phyloP scores from a whole-genome alignment of 2,329 filamentous ascomycete species.

The Talaromyces sp. region DNA sequence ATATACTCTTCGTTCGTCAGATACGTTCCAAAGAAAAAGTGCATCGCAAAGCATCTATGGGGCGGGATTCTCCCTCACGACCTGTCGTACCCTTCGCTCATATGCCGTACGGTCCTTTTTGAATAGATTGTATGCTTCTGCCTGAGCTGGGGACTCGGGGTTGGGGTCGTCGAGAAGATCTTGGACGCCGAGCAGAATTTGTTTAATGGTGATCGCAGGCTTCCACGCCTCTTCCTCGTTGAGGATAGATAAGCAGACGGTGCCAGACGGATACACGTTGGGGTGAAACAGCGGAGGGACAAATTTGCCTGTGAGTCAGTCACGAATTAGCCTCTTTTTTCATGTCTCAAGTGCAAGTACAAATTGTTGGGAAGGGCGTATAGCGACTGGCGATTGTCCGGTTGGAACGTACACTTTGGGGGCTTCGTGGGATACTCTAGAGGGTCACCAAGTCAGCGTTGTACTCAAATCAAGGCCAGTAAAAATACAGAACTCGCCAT shows the following conservation, averaged over 20 bases:
- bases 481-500: neutral
- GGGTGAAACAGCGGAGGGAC: constrained; percentile 93
- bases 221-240: constrained; percentile 99
- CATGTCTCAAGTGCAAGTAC: neutral
- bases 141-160: constrained; percentile 91
- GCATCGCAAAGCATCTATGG: constrained; percentile 41
- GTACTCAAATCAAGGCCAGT: neutral
- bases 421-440: constrained; percentile 97
- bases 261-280: constrained; percentile 97
- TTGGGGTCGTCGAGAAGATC: constrained; percentile 95
- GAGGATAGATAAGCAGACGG: constrained; percentile 91
- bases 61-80: constrained; percentile 84
- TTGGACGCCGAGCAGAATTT: constrained; percentile 93
- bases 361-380: neutral
- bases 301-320: constrained; percentile 70
- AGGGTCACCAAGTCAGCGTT: constrained; percentile 11
- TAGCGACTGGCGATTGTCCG: neutral
- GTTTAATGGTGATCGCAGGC: constrained; percentile 96
- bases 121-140: constrained; percentile 94
- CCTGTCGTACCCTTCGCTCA: constrained; percentile 76
- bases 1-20: neutral
- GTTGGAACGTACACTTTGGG: constrained; percentile 73
- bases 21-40: neutral
- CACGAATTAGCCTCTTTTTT: neutral
- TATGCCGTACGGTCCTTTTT: constrained; percentile 86